These are phyloP conservation scores for Trichophyton simii DNA, from an alignment of 2,329 filamentous ascomycete species.

Conservation along the genomic window DNA sequence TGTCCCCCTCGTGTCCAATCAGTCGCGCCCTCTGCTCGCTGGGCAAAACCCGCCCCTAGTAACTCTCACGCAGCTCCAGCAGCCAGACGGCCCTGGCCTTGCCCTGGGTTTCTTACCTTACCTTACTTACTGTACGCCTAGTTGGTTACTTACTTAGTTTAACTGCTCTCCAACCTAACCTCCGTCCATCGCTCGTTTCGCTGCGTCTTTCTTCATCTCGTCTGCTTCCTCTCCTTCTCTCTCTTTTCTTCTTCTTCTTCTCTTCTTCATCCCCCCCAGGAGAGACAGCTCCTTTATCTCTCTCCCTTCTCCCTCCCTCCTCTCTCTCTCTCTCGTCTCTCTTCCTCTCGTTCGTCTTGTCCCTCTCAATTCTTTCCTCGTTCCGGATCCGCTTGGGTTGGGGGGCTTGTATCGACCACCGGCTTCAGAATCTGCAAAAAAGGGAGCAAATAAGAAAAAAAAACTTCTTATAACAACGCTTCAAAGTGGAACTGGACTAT, in stretches of 20 bases:
- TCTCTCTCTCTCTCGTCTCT: slow-evolving; percentile 10
- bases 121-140: too few relatives aligned
- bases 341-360: slow-evolving; percentile 16
- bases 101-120: slow-evolving; percentile 10
- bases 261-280: background rate
- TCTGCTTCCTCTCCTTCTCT: slow-evolving; percentile 15
- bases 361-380: slow-evolving; percentile 3
- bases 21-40: slow-evolving; percentile 5
- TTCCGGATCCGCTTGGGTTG: slow-evolving; percentile 5
- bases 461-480: background rate
- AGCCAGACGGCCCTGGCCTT: slow-evolving; percentile 17
- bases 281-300: slow-evolving; percentile 10
- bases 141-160: too few relatives aligned
- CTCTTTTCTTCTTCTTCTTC: slow-evolving; percentile 10
- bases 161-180: too few relatives aligned
- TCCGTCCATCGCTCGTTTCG: too few relatives aligned
- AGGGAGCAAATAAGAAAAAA: slow-evolving; percentile 2
- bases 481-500: background rate
- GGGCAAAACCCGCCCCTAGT: slow-evolving; percentile 10
- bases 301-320: slow-evolving; percentile 4
- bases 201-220: slow-evolving; percentile 12
- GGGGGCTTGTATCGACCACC: slow-evolving; percentile 8
- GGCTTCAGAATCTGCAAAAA: slow-evolving; percentile 1
- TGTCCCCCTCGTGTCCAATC: slow-evolving; percentile 7
- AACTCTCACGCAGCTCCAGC: background rate